Conservation (phyloP, 768 basidiomycete species). For the Suillus luteus region DNA sequence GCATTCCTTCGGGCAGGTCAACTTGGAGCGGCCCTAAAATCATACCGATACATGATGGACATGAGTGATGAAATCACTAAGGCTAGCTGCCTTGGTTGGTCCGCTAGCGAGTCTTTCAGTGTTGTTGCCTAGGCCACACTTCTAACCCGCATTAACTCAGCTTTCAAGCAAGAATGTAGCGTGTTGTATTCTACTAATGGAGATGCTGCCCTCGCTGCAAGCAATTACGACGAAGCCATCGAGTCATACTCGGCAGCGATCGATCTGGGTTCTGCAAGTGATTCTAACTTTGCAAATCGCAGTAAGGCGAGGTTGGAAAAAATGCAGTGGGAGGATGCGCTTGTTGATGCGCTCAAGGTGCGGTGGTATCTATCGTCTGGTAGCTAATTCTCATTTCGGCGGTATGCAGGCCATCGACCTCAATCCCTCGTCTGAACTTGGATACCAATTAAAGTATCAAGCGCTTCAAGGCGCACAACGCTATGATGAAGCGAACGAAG, state of each 20-base stretch:
- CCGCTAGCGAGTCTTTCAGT: neutral
- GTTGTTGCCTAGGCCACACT: neutral
- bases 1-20: slow-evolving; percentile 1
- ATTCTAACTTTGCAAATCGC: neutral
- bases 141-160: neutral
- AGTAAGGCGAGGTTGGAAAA: neutral
- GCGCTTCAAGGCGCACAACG: neutral
- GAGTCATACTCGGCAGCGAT: neutral
- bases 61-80: neutral
- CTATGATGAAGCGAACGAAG: neutral
- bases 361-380: neutral
- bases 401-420: neutral
- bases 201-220: neutral
- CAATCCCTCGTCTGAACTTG: neutral
- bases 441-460: neutral
- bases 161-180: neutral
- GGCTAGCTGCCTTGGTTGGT: neutral
- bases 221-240: neutral
- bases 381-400: neutral
- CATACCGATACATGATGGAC: slow-evolving; percentile 2
- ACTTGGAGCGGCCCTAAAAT: neutral
- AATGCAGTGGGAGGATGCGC: neutral
- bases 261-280: neutral
- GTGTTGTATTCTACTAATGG: neutral
- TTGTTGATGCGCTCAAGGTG: neutral